Conservation (phyloP, 192 early-diverging fungal species). For the Gryganskiella cystojenkinii region DNA sequence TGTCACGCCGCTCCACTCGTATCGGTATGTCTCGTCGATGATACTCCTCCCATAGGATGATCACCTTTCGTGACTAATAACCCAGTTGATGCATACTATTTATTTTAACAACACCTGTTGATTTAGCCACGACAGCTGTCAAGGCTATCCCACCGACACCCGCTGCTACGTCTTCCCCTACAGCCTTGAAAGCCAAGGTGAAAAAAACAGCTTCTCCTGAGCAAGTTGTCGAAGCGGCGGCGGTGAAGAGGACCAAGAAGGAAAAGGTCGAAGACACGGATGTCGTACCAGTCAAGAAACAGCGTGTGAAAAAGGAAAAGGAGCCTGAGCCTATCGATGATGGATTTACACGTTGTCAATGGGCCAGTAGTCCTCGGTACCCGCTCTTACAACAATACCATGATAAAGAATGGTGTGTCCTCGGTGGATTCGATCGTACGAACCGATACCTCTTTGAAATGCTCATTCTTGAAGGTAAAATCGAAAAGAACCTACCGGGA, state of each 20-base stretch:
- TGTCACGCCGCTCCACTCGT: conserved; percentile 35
- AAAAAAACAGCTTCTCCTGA: too few species aligned
- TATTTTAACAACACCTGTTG: too few species aligned
- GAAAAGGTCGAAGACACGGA: background rate
- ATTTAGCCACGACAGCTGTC: too few species aligned
- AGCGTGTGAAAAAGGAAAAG: background rate
- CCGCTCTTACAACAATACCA: conserved; percentile 48
- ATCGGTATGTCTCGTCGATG: conserved; percentile 4
- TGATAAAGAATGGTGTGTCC: conserved; percentile 40
- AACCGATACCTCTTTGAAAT: conserved; percentile 51
- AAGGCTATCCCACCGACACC: too few species aligned
- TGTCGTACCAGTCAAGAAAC: background rate
- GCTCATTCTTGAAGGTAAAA: conserved; percentile 48
- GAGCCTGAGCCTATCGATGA: conserved; percentile 10
- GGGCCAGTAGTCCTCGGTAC: conserved; percentile 25
- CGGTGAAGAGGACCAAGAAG: too few species aligned
- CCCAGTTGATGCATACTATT: too few species aligned
- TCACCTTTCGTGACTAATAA: background rate
- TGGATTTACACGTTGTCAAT: conserved; percentile 24
- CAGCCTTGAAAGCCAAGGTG: too few species aligned
- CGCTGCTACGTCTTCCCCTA: too few species aligned
- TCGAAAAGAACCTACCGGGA: too few species aligned
- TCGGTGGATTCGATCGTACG: conserved; percentile 34
- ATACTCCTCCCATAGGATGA: background rate
- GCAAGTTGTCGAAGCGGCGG: too few species aligned